phyloP scores from a whole-genome alignment of 1,139 yeast species.

The Debaryomyces singareniensis region DNA sequence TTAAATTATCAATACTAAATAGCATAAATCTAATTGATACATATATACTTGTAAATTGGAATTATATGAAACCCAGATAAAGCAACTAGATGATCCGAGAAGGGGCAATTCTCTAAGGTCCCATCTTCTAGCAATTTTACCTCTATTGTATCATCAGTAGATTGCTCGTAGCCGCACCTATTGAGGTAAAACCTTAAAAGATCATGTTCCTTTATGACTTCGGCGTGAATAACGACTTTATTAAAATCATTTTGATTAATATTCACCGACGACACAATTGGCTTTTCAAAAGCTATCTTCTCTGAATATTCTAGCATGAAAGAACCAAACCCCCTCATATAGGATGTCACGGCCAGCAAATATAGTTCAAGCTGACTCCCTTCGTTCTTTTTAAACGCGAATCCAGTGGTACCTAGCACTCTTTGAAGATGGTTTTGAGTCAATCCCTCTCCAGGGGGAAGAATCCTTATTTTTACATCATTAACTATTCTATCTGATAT shows the following conservation, averaged over 20 bases:
- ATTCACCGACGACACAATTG: background rate
- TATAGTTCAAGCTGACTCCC: conserved; percentile 19
- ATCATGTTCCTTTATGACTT: conserved; percentile 46
- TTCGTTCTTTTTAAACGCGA: conserved; percentile 18
- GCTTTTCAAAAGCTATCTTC: background rate
- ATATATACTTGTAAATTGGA: too few relatives aligned
- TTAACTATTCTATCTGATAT: conserved; percentile 10
- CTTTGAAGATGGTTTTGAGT: conserved; percentile 13
- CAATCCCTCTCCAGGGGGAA: conserved; percentile 14
- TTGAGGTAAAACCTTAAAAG: background rate
- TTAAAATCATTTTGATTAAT: background rate
- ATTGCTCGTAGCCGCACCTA: background rate
- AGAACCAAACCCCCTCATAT: conserved; percentile 34
- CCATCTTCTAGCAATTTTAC: background rate
- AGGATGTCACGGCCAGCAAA: conserved; percentile 50
- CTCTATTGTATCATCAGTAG: background rate
- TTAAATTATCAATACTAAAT: too few relatives aligned
- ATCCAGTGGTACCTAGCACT: conserved; percentile 32
- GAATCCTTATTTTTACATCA: conserved; percentile 13
- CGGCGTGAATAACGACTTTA: conserved; percentile 19
- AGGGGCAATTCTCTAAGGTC: background rate
- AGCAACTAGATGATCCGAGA: background rate
- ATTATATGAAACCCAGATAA: background rate
- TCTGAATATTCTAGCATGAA: background rate
- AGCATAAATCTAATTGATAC: too few relatives aligned